Base-by-base conservation (phyloP, 169 alveolate genomes). In the Theileria annulata region DNA sequence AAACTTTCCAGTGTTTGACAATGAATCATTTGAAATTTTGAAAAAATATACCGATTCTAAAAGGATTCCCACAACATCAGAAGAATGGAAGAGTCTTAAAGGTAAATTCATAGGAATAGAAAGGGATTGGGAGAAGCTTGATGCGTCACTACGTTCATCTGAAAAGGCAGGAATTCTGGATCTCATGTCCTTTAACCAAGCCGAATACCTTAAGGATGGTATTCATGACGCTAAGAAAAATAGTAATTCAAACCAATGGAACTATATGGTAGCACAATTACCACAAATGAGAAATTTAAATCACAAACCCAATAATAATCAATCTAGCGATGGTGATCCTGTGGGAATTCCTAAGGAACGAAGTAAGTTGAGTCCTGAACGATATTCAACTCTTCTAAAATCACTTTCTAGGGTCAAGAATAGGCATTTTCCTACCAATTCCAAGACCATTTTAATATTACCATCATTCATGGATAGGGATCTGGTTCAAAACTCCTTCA, bases 51-150 rank as follows among this genome's bases (percentile, higher is more conserved):
- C 85, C 15, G 17, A 54, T 21, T 19, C 25, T 8, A 48, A n/a
- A 30, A 64, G 4, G 62, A 12, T 64, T 17, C 4, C 58, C 19
- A 30, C n/a, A 9, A 60, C 47, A 28, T 75, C 81, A 5, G 80
- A 51, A 10, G 79, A 30, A 12, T 74, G 73, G 71, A 25, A 35
- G 8, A 10, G 31, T 10, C 70, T 80, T n/a, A 21, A 33, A 19
- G 59, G 75, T 17, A 82, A 23, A 2, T 74, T 82, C 35, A 27
- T 82, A 17, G 88, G 88, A 17, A 27, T 74, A 1, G 88, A 82
- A n/a, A 68, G 75, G 19, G 58, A 70, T 54, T 82, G 88, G 88
- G 88, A 82, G 58, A 82, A 82, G 76, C 70, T 82, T 0, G 85
- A 82, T 10, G 75, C 79, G 12, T 67, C 74, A 5, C 62, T 82